Base-by-base conservation (phyloP, 805 yeast species). In the Saturnispora ahearnii region DNA sequence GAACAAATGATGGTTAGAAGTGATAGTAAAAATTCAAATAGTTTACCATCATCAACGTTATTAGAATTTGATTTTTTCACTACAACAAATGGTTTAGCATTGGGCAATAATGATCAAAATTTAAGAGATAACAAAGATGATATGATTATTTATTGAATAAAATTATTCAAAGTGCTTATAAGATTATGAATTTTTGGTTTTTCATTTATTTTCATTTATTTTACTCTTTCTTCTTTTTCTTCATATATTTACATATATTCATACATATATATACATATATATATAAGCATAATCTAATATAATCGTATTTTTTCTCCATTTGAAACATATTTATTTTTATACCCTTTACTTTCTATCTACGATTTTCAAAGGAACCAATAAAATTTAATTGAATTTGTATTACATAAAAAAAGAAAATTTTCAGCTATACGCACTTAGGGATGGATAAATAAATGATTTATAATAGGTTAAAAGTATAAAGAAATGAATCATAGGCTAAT, bases 31-130 rank as follows among this genome's bases (percentile, higher is more conserved):
- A 45, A 21, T 30, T 28, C 42, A 12, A 38, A 32, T 31, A 26
- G 30, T 15, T 24, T n/a, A 13, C 32, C n/a, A 18, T 41, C 42
- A 24, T 38, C 42, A 24, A 22, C 33, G 10, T 32, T 47, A 33
- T 29, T 47, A 41, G 50, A 47, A 22, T 46, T 46, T 41, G 50
- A 48, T 34, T 15, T 48, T 12, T 42, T 42, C 18, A 34, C 46
- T 13, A 44, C 12, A 32, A 12, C 36, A 11, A 47, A 33, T 41
- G 26, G 21, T 21, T 18, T 15, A 7, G 3, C 40, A 18, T 18
- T 36, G 12, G 21, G 21, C 18, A 36, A 18, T 9, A 40, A 15
- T 12, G 32, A 40, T 11, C 38, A 22, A n/a, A 40, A 31, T 34
- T 33, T 36, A 11, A 45, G 36, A n/a, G 48, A 45, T 13, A 34